Evolutionary conservation across 257 asterid genomes (phyloP).

Genomic region (Rauvolfia tetraphylla): DNA sequence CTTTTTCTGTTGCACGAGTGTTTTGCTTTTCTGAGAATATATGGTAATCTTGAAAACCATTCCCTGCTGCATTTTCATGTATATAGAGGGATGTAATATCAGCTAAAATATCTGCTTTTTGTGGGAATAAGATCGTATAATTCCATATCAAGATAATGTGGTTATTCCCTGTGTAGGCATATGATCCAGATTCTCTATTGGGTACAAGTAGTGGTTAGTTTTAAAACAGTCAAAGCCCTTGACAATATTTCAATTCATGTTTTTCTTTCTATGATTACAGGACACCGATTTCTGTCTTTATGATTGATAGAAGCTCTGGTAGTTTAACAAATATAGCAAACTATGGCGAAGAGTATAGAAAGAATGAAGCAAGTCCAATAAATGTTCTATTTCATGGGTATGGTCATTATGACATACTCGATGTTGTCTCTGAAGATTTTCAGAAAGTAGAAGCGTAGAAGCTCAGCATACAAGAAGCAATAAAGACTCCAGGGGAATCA

Average conservation of each 20-base stretch:
- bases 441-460: conserved; percentile 25
- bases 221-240: not conserved
- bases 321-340: conserved; percentile 51
- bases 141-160: not conserved
- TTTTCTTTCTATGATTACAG: conserved; percentile 34
- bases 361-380: conserved; percentile 41
- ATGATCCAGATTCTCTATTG: not conserved
- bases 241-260: not conserved
- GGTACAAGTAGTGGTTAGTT: too few species aligned
- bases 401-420: conserved; percentile 86
- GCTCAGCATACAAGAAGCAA: conserved; percentile 13
- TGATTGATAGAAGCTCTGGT: conserved; percentile 48
- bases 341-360: conserved; percentile 68
- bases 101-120: not conserved
- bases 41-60: not conserved
- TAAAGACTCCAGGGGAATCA: conserved; percentile 4
- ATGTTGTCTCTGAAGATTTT: conserved; percentile 25
- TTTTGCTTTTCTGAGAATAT: not conserved
- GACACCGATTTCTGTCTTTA: conserved; percentile 67
- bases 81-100: not conserved
- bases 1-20: not conserved
- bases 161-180: not conserved
- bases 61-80: not conserved
- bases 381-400: conserved; percentile 73
- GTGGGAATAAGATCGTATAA: not conserved